Base-by-base conservation (phyloP, 192 early-diverging fungal species). In the Rhizophagus clarus region DNA sequence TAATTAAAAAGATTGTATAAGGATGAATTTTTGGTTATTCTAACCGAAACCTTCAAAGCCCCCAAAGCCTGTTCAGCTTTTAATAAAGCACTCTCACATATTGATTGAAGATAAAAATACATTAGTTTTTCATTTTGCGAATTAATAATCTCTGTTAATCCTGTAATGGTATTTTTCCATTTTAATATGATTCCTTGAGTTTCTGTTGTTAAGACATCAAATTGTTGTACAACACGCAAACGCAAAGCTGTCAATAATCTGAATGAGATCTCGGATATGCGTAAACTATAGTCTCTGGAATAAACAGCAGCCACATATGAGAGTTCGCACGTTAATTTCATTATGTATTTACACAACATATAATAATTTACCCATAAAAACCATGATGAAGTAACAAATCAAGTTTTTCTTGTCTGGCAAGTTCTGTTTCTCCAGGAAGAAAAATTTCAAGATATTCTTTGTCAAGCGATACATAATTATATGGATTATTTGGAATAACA, bases 401-500 rank as follows among this genome's bases (percentile, higher is more conserved):
- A 31, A 86, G 71, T 68, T 90, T 90, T 2, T 81, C 71, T 63
- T 79, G 40, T 34, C 72, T 79, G 6, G 80, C 80, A 8, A 61
- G 17, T 28, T 81, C n/a, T 0, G 69, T 78, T 79, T 87, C 88
- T n/a, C 70, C 74, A 28, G 82, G 79, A 28, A 83, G 62, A 3
- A 74, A 74, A 11, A 90, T 29, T 17, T 79, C 56, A 77, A 81
- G 63, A 71, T 89, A 87, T 76, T 87, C 85, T 22, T 85, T 79
- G 71, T 91, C 90, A 10, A 91, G 56, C 3, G 60, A 74, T 9
- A 89, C 83, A 63, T 85, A 86, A 51, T 89, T 89, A 71, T 84
- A 91, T 14, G 76, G 83, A 71, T 91, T 91, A n/a, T 87, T 70
- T 2, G 84, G 75, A 10, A 88, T 79, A 7, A 87, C 85, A 81